A percentile compares a stretch with the other conserved stretches of the same genome.
Conservation (phyloP, 495 filamentous ascomycete genomes). For the Tuber umbilicatum region DNA sequence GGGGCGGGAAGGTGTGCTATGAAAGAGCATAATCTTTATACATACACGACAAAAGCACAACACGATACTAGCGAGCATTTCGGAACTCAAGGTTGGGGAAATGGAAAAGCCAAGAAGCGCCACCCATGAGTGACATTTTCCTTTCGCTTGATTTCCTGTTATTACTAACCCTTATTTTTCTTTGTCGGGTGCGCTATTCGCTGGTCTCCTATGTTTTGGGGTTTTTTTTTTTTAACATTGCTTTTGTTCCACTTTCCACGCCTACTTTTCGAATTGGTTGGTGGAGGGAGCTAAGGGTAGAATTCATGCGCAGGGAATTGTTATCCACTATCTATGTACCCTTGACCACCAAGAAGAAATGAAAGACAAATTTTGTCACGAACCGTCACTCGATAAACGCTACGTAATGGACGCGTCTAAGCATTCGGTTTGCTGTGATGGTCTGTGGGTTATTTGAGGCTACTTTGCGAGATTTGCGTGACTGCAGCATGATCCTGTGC, state of each 20-base stretch:
- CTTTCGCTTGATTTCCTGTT: constrained; percentile 19
- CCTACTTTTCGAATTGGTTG: not conserved
- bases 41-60: constrained; percentile 24
- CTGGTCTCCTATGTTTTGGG: constrained; percentile 24
- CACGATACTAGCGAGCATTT: constrained; percentile 20
- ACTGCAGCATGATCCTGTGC: not conserved
- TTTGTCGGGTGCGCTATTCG: constrained; percentile 16
- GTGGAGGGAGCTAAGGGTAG: not conserved
- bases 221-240: constrained; percentile 16
- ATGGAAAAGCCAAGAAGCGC: constrained; percentile 13
- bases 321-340: not conserved
- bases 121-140: constrained; percentile 14
- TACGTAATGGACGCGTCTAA: not conserved
- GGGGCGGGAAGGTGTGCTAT: constrained; percentile 5
- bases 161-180: constrained; percentile 21
- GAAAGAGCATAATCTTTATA: constrained; percentile 9
- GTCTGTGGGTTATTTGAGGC: not conserved
- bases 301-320: not conserved
- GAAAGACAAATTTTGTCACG: not conserved
- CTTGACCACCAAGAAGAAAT: not conserved
- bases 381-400: not conserved
- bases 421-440: not conserved
- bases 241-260: constrained; percentile 3
- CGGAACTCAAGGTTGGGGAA: constrained; percentile 7
- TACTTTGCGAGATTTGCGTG: not conserved